A percentile compares a stretch with the other conserved stretches of the same genome.
phyloP scores from a whole-genome alignment of 2,329 filamentous ascomycete species.

The Thelonectria rubi region DNA sequence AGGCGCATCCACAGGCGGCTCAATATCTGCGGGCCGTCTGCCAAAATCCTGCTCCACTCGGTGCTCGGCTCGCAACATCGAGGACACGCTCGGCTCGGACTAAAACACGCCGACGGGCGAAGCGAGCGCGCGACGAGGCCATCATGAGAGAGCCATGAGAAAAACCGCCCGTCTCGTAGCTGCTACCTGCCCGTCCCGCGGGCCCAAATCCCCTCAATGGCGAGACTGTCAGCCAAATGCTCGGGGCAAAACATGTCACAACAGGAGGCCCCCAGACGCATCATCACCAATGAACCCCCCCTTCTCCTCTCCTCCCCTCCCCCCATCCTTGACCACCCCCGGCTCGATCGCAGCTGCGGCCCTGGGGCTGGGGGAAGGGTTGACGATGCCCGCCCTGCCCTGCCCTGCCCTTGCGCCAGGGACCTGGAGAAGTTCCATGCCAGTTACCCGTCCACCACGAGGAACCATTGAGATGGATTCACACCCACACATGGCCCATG shows the following conservation, averaged over 20 bases:
- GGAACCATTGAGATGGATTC: slow-evolving; percentile 10
- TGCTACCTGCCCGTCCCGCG: no score
- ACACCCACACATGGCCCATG: slow-evolving; percentile 1
- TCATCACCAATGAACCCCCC: not conserved
- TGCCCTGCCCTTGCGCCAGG: slow-evolving; percentile 9
- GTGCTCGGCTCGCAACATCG: slow-evolving; percentile 20
- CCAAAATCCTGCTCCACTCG: slow-evolving; percentile 8
- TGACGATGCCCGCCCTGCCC: slow-evolving; percentile 2
- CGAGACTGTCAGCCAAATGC: not conserved
- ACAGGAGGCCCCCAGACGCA: not conserved
- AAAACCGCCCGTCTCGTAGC: no score
- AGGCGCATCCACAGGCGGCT: slow-evolving; percentile 32
- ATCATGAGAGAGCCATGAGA: not conserved
- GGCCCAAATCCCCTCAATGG: not conserved
- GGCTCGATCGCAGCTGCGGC: slow-evolving; percentile 4
- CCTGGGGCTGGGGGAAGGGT: no score
- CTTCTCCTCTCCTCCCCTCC: no score
- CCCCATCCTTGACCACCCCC: no score
- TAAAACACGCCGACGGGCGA: slow-evolving; percentile 6
- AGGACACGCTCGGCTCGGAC: slow-evolving; percentile 15
- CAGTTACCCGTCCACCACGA: slow-evolving; percentile 9
- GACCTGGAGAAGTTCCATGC: slow-evolving; percentile 9
- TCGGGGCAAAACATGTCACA: not conserved
- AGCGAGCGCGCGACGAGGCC: no score
- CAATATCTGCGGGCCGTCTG: slow-evolving; percentile 29